These are phyloP conservation scores for Penicilliopsis zonata DNA, from an alignment of 495 filamentous ascomycete genomes.

Conservation along the genomic window DNA sequence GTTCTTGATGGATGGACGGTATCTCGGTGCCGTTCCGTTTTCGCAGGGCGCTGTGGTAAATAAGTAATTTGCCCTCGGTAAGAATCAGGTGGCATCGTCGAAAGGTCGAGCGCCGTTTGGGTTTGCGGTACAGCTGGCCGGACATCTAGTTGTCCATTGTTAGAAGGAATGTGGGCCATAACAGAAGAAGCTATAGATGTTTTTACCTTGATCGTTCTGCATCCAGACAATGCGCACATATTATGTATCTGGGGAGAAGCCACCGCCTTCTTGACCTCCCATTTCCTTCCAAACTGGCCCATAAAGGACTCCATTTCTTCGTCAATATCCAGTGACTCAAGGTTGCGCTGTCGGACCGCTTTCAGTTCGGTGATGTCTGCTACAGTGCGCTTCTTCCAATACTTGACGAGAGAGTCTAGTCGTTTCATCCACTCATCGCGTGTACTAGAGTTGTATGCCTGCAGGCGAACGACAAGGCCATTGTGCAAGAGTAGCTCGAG, in stretches of 20 bases:
- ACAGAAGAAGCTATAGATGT: not conserved
- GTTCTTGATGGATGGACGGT: slow-evolving; percentile 51
- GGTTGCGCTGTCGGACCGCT: slow-evolving; percentile 44
- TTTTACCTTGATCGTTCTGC: slow-evolving; percentile 48
- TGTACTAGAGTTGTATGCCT: slow-evolving; percentile 45
- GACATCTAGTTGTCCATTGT: slow-evolving; percentile 33
- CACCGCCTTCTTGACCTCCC: slow-evolving; percentile 57
- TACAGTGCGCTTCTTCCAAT: slow-evolving; percentile 50
- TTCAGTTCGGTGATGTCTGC: slow-evolving; percentile 47
- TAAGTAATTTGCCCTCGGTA: slow-evolving; percentile 46
- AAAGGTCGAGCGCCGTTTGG: slow-evolving; percentile 52
- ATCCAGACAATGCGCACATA: slow-evolving; percentile 53
- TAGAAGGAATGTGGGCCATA: not conserved
- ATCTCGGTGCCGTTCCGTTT: slow-evolving; percentile 43
- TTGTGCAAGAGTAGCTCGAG: slow-evolving; percentile 57
- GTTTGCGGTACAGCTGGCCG: slow-evolving; percentile 55
- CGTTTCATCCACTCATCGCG: slow-evolving; percentile 55
- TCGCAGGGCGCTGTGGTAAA: slow-evolving; percentile 52
- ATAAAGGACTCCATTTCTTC: slow-evolving; percentile 58
- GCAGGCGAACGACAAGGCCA: slow-evolving; percentile 52
- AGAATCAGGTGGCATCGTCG: slow-evolving; percentile 51
- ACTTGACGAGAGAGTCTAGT: slow-evolving; percentile 44
- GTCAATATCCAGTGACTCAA: slow-evolving; percentile 53
- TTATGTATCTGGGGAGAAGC: slow-evolving; percentile 58
- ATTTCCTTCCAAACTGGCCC: slow-evolving; percentile 59